Conservation (phyloP, 2,329 filamentous ascomycete species). For the Apiospora kogelbergensis region DNA sequence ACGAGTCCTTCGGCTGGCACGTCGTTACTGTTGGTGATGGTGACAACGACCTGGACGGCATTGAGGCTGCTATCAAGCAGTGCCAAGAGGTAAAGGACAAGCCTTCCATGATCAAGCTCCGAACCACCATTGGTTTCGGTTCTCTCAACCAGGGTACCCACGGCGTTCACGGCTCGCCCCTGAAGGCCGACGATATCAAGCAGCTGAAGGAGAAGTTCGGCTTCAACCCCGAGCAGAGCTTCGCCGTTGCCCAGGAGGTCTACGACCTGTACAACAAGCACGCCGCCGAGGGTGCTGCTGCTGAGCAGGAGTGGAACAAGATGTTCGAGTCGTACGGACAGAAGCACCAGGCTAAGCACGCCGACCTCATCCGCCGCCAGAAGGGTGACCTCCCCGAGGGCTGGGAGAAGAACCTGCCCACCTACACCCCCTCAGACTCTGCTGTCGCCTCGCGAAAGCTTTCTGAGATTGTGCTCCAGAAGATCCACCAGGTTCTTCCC, state of each 20-base stretch:
- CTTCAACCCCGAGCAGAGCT: constrained; percentile 92
- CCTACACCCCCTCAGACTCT: constrained; percentile 82
- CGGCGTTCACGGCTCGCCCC: constrained; percentile 92
- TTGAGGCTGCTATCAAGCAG: constrained; percentile 85
- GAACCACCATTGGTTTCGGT: constrained; percentile 95
- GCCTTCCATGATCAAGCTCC: constrained; percentile 94
- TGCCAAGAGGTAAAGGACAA: constrained; percentile 90
- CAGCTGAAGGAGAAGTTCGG: constrained; percentile 93
- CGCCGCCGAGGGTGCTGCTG: constrained; percentile 79
- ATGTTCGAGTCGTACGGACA: constrained; percentile 83
- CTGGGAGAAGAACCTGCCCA: constrained; percentile 92
- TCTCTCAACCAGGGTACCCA: constrained; percentile 91
- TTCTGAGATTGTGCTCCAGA: constrained; percentile 88
- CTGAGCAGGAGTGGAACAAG: constrained; percentile 93
- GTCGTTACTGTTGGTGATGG: constrained; percentile 80
- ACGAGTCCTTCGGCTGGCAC: constrained; percentile 98
- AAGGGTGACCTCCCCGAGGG: constrained; percentile 85
- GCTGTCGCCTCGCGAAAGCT: constrained; percentile 94
- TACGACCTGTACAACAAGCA: constrained; percentile 89
- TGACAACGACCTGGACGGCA: constrained; percentile 82
- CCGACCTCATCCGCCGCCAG: constrained; percentile 79
- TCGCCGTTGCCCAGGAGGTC: constrained; percentile 91
- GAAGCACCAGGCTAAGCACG: constrained; percentile 75
- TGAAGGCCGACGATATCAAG: constrained; percentile 93
- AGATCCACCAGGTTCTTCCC: constrained; percentile 78